Evolutionary conservation across 2,329 filamentous ascomycete genomes (phyloP), one percentile per base, ranked within the genome.

Genomic region (Plectosphaerella cucumerina): DNA sequence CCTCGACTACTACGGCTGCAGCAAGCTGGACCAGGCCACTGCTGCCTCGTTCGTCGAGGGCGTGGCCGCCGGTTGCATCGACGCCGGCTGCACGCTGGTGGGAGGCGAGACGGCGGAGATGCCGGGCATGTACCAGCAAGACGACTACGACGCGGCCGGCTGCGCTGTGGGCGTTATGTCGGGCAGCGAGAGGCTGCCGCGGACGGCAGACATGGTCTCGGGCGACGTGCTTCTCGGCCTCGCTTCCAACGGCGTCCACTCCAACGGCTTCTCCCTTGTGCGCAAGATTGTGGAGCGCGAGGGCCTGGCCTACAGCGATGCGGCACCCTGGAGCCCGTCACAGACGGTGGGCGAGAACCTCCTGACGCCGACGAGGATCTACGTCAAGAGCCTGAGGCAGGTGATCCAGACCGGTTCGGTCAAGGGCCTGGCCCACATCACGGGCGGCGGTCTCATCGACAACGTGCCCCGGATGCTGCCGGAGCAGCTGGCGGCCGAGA

Each of bases 91-190:
- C 64, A 92, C 92, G 15, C 80, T 99, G 3, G 89, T 97, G n/a
- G 94, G 94, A 37, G 94, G 94, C 43, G 94, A 99, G 72, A 99
- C 94, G 1, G 94, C 94, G 6, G 94, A 99, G 72, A 97, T 99
- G 94, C 93, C 93, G 0, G 92, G 92, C 50, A 90, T 97, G 76
- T 97, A 96, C 73, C 78, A 86, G 56, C 84, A 82, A 49, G 89
- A 90, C 47, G 90, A 95, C 64, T 99, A 97, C 68, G 94, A 99
- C 62, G 91, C 92, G 8, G 92, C 90, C 20, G 94, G 94, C 55
- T 89, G 88, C 37, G 93, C 93, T 17, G 86, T 96, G 44, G 94
- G 94, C 51, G 90, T 91, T 41, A 88, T 97, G 65, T 75, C 79
- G 34, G 72, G 80, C 33, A 81, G 80, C 5, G 76, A 80, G 47